Evolutionary conservation across 1,284 basidiomycete species (phyloP).

Genomic region (Leccinum pseudoinsigne): DNA sequence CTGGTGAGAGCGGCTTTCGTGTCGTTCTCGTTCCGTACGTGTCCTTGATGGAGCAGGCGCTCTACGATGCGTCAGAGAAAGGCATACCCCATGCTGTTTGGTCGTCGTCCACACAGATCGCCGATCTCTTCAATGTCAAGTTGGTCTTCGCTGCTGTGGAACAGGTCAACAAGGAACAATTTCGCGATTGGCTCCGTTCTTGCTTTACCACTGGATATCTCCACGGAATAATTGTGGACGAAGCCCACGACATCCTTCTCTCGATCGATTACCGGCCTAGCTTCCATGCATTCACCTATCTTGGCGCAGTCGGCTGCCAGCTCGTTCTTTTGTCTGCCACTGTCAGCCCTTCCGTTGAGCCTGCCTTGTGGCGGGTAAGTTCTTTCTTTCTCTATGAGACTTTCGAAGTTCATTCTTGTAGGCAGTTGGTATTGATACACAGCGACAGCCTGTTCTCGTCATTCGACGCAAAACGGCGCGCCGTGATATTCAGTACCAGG

Average conservation of each 20-base stretch:
- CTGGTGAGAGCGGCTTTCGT: neutral
- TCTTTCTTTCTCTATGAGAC: neutral
- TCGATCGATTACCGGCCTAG: neutral
- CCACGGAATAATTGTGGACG: neutral
- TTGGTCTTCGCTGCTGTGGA: slow-evolving; percentile 1
- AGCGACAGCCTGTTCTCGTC: neutral
- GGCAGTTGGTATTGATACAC: neutral
- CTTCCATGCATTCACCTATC: neutral
- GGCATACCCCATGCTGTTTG: slow-evolving; percentile 2
- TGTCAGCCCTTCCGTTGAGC: neutral
- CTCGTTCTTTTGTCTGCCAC: neutral
- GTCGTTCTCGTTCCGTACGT: neutral
- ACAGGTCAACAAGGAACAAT: neutral
- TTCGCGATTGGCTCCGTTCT: neutral
- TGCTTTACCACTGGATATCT: neutral
- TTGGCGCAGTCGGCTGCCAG: neutral
- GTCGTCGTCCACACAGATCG: neutral
- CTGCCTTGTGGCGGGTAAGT: neutral
- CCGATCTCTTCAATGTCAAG: neutral
- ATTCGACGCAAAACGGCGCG: neutral
- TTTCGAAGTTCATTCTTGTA: neutral
- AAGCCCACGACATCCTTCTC: slow-evolving; percentile 1
- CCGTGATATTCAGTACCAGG: neutral
- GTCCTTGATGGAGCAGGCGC: neutral
- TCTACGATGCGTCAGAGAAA: neutral